Conservation (phyloP, 192 early-diverging fungal species). For the Umbelopsis ramanniana region DNA sequence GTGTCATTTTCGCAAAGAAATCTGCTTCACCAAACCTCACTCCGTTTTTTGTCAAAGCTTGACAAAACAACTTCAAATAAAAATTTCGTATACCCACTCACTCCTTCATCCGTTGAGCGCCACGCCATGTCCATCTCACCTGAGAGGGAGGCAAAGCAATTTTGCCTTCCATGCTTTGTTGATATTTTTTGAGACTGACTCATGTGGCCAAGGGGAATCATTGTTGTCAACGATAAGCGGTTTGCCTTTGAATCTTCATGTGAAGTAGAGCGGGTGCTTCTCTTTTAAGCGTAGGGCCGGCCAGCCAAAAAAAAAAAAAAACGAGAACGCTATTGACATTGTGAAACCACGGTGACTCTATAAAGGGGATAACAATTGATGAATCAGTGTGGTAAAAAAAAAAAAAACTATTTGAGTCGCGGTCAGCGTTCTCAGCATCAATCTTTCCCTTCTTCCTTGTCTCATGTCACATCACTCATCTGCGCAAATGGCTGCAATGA, state of each 20-base stretch:
- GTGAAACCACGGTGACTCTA: background rate
- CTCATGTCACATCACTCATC: conserved; percentile 8
- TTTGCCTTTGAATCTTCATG: background rate
- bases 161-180: no score
- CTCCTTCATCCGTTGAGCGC: background rate
- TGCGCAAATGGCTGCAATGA: background rate
- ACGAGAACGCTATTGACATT: background rate
- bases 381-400: background rate
- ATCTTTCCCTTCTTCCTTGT: background rate
- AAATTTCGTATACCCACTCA: conserved; percentile 1
- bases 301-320: background rate
- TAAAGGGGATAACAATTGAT: conserved; percentile 18
- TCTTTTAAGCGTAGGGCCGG: background rate
- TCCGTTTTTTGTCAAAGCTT: background rate
- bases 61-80: background rate
- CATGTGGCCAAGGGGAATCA: background rate
- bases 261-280: background rate
- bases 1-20: conserved; percentile 7
- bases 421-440: background rate
- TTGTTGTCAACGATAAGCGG: background rate
- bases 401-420: background rate
- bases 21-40: background rate
- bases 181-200: background rate
- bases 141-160: no score
- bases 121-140: no score